phyloP scores from a whole-genome alignment of 1,284 basidiomycete species.

The Inonotus hispidus region DNA sequence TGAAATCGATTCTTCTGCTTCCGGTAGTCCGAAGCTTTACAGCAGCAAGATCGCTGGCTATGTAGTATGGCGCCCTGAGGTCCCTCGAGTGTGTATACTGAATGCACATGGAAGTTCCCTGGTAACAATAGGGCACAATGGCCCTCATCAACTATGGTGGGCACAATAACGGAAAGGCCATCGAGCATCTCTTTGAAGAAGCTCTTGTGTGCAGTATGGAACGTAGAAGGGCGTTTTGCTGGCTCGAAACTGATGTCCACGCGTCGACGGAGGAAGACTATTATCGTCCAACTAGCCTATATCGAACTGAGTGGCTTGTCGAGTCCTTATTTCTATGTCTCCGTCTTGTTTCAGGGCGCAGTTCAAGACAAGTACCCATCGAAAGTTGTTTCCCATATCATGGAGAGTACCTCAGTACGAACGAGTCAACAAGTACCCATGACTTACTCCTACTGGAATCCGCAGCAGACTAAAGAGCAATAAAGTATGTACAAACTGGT shows the following conservation, averaged over 20 bases:
- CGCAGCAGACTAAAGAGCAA: too few species aligned
- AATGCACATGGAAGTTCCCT: conserved; percentile 75
- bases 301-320: conserved; percentile 82
- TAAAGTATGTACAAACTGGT: too few species aligned
- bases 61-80: conserved; percentile 62
- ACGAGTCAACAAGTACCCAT: too few species aligned
- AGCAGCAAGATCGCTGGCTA: conserved; percentile 69
- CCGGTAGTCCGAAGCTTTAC: neutral
- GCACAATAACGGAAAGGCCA: conserved; percentile 55
- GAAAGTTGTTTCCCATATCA: too few species aligned
- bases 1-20: neutral
- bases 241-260: conserved; percentile 40
- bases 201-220: conserved; percentile 90
- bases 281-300: conserved; percentile 90
- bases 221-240: conserved; percentile 81
- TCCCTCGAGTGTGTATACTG: conserved; percentile 64
- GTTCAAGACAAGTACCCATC: too few species aligned
- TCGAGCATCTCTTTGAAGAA: conserved; percentile 93
- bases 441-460: too few species aligned
- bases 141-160: conserved; percentile 39
- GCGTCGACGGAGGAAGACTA: conserved; percentile 49
- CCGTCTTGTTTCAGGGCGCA: too few species aligned
- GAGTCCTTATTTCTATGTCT: too few species aligned
- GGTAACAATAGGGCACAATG: conserved; percentile 71
- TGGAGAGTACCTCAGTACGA: too few species aligned